phyloP scores from a whole-genome alignment of 768 basidiomycete genomes.

The Imleria badia region DNA sequence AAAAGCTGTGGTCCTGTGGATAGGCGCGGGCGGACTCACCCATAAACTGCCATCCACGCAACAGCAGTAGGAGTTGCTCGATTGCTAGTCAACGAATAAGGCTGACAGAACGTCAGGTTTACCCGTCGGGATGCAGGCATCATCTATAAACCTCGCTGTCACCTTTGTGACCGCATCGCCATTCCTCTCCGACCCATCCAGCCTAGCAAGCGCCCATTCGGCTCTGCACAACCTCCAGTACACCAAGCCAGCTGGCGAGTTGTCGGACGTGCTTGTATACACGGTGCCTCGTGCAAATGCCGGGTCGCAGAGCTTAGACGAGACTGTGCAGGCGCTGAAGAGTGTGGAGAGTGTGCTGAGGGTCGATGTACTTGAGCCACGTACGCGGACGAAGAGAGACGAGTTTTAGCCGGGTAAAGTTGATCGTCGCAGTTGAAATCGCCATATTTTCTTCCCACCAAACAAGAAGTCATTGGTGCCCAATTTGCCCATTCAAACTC shows the following conservation, averaged over 20 bases:
- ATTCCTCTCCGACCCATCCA: conserved; percentile 23
- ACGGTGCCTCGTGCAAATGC: conserved; percentile 5
- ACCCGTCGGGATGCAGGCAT: conserved; percentile 1
- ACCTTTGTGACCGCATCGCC: conserved; percentile 28
- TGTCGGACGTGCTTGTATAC: conserved; percentile 25
- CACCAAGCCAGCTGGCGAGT: conserved; percentile 18
- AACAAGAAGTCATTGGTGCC: too few species aligned
- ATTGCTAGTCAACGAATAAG: background rate
- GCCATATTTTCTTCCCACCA: too few species aligned
- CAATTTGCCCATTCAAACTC: too few species aligned
- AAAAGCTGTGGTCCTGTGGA: too few species aligned
- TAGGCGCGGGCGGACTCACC: too few species aligned
- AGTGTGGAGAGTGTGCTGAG: conserved; percentile 19
- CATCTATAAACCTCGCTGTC: conserved; percentile 27
- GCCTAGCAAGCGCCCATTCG: conserved; percentile 20
- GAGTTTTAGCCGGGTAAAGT: conserved; percentile 19
- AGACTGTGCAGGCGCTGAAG: conserved; percentile 16
- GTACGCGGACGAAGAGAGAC: conserved; percentile 25
- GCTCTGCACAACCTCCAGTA: conserved; percentile 25
- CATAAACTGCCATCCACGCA: too few species aligned
- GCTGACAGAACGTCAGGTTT: background rate
- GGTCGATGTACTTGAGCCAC: conserved; percentile 24
- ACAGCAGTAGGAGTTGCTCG: too few species aligned
- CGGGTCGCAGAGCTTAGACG: background rate
- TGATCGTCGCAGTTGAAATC: too few species aligned